A percentile compares a stretch with the other conserved stretches of the same genome.
Conservation (phyloP, 441 rosid genomes). For the Erodium moschatum region DNA sequence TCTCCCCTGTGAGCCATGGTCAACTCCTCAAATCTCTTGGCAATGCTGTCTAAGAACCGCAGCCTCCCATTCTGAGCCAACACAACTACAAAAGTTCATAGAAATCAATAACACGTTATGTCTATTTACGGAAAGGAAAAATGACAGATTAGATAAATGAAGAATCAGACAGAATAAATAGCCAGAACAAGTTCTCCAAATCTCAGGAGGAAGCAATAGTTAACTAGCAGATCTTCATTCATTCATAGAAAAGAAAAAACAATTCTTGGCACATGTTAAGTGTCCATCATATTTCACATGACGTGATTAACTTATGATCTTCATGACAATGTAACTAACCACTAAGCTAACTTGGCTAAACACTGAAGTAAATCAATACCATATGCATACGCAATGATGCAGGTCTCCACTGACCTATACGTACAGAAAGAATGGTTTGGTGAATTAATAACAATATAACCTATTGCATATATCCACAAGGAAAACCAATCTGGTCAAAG, state of each 20-base stretch:
- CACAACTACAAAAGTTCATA: slow-evolving; percentile 32
- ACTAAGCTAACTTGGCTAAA: no score
- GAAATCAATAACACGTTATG: slow-evolving; percentile 2
- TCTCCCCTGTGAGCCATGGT: slow-evolving; percentile 81
- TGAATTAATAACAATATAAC: not conserved
- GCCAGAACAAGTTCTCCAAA: not conserved
- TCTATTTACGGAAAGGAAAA: not conserved
- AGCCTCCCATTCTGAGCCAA: slow-evolving; percentile 81
- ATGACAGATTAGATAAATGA: not conserved
- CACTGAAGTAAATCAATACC: no score
- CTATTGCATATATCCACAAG: not conserved
- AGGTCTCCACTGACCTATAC: not conserved
- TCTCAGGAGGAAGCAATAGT: no score
- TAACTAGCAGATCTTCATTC: no score
- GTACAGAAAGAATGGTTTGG: not conserved
- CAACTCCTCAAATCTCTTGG: slow-evolving; percentile 54
- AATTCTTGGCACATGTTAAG: no score
- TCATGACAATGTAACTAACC: no score
- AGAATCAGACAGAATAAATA: not conserved
- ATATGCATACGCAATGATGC: no score
- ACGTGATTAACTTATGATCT: no score
- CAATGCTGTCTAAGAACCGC: slow-evolving; percentile 44
- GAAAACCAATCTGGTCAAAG: not conserved
- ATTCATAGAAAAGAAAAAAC: no score
- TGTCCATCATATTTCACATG: no score